Evolutionary conservation across 169 alveolate genomes (phyloP).

Genomic region (Eimeria tenella): DNA sequence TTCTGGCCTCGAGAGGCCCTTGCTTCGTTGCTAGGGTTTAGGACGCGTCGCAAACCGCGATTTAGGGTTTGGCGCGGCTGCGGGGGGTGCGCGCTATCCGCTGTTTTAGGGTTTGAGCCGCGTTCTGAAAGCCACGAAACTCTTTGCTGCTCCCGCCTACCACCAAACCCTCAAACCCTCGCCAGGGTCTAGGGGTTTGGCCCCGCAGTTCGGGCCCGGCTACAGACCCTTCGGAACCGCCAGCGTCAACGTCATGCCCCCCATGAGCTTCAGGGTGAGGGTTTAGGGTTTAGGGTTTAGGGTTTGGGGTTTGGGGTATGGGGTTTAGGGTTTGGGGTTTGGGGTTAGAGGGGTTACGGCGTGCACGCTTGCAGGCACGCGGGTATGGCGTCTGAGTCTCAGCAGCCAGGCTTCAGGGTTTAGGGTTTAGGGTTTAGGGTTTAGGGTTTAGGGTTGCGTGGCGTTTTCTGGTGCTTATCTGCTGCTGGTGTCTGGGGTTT

Average conservation of each 20-base stretch:
- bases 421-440: too few relatives aligned
- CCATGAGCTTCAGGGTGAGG: conserved; percentile 63
- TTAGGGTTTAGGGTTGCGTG: too few relatives aligned
- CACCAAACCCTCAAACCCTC: conserved; percentile 1
- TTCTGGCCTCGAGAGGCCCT: background rate
- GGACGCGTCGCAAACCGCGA: too few relatives aligned
- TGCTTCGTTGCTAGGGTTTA: too few relatives aligned
- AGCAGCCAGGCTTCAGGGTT: too few relatives aligned
- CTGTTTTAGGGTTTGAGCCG: conserved; percentile 24
- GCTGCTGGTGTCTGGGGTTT: too few relatives aligned
- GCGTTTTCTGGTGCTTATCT: too few relatives aligned
- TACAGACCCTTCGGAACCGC: conserved; percentile 70
- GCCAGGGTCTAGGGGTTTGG: background rate
- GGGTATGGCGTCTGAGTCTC: too few relatives aligned
- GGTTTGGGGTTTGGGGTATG: background rate
- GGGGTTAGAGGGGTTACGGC: too few relatives aligned
- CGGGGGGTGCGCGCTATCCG: background rate
- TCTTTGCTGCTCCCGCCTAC: background rate
- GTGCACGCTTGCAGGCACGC: too few relatives aligned
- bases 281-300: background rate
- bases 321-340: too few relatives aligned
- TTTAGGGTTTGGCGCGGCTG: background rate
- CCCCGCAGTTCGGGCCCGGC: conserved; percentile 63
- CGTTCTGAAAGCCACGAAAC: conserved; percentile 30
- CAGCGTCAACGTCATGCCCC: conserved; percentile 11